Evolutionary conservation across 1,139 yeast species (phyloP).

Genomic region (Barnettozyma hawaiiensis): DNA sequence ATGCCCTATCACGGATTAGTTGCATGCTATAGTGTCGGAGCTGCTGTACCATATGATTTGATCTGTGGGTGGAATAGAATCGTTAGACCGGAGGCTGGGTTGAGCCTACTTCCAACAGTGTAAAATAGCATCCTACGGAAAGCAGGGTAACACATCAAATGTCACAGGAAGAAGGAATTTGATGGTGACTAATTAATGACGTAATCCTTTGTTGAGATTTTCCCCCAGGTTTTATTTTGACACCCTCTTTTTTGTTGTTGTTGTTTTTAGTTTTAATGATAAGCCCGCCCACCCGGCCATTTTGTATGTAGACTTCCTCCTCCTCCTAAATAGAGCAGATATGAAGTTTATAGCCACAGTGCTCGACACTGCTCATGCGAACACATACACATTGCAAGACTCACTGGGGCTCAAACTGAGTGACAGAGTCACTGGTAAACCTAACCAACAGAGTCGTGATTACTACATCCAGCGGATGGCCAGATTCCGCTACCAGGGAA

Average conservation of each 20-base stretch:
- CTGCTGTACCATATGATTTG: not conserved
- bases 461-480: conserved; percentile 13
- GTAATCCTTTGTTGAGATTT: not conserved
- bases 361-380: conserved; percentile 1
- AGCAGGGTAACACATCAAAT: no score
- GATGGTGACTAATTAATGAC: not conserved
- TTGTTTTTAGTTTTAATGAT: no score
- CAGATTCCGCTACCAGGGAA: conserved; percentile 6
- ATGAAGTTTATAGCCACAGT: conserved; percentile 1
- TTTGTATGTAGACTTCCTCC: not conserved
- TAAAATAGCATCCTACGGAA: no score
- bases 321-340: not conserved
- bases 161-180: no score
- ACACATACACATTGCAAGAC: not conserved
- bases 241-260: not conserved
- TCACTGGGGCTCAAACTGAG: conserved; percentile 1
- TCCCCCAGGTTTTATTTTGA: not conserved
- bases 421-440: not conserved
- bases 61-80: no score
- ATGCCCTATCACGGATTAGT: conserved; percentile 26
- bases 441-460: conserved; percentile 9
- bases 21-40: not conserved
- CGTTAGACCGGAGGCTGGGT: not conserved
- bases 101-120: not conserved
- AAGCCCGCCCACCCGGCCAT: no score